Evolutionary conservation across 2,329 filamentous ascomycete genomes (phyloP), one percentile per base, ranked within the genome.

Genomic region (Juglanconis oblonga): DNA sequence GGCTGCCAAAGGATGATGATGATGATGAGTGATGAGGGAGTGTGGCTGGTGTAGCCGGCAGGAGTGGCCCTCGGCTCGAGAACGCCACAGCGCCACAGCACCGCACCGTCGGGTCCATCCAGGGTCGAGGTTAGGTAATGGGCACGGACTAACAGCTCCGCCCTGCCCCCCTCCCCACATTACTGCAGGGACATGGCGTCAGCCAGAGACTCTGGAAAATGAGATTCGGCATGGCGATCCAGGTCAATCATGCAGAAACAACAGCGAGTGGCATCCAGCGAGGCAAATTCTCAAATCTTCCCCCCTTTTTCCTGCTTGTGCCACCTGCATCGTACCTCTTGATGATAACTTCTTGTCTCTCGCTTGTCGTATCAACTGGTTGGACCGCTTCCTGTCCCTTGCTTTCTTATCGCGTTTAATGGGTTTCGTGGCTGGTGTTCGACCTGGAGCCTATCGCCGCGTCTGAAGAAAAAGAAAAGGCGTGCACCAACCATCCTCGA

Each of bases 261-360:
- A 42, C 38, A 42, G 10, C 38, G 38, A 42, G 24, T 14, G 38
- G 11, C n/a, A 47, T 40, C 51, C 33, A 24, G 7, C n/a, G 36
- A 38, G 36, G 36, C 36, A 38, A 38, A 38, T 38, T 42, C 38
- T 42, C 36, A 38, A 38, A 38, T 38, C n/a, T 14, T 42, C 42
- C 11, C n/a, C n/a, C 14, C 9, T 14, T 10, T 47, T 40, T 31
- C 10, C 32, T 47, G 17, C 35, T 33, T 11, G n/a, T 44, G 48
- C 32, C 38, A 35, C 11, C n/a, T 29, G 24, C 17, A 24, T 47
- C 29, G 11, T 17, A n/a, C 32, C 24, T 17, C 31, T 38, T 48
- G 49, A 51, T 53, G 29, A 53, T 53, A 55, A 48, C 45, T 62
- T 63, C 62, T 57, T 59, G 55, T 63, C 58, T 58, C 62, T 60